Base-by-base conservation (phyloP, 2,329 filamentous ascomycete genomes). In the Tolypocladium ophioglossoides region DNA sequence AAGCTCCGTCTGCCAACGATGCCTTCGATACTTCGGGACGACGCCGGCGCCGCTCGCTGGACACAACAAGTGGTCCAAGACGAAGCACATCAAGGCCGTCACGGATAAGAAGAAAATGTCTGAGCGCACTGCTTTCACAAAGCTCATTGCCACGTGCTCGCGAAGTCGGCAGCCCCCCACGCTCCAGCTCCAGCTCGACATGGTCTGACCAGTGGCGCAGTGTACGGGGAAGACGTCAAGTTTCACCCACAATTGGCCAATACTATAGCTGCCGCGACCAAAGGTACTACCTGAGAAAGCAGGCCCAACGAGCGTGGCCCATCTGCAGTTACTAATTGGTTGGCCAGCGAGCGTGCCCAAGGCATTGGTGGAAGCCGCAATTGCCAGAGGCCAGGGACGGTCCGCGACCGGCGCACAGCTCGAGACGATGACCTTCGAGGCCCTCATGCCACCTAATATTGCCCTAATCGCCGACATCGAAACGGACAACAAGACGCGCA, bases 21-120 rank as follows among this genome's bases (percentile, higher is more conserved):
- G 76, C 59, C 66, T 72, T 55, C 78, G 79, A 53, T 64, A 68
- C 38, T 76, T 86, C 56, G 68, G 68, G 54, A 74, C 73, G 18
- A 76, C 74, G 18, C 59, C 75, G 10, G 55, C 63, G 9, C 64
- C 71, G 16, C 70, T 72, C 57, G 85, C 86, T 27, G 91, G 91
- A 16, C 91, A 96, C 72, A 96, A 86, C 70, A 87, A 91, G 68
- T 99, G 94, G 94, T 91, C 90, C 55, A 95, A 94, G 65, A 97
- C 96, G 72, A 89, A 86, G 66, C 94, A 97, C 70, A 90, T 94
- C 70, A 99, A 99, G 71, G 91, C 86, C 52, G 89, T 86, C 57
- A 87, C 85, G 55, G 94, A 99, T 69, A 79, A 79, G 56, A 85
- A 85, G 62, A 96, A 91, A 71, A 89, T 84, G 70, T 79, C 79